Evolutionary conservation across 495 filamentous ascomycete species (phyloP).

Genomic region (Xylona heveae): DNA sequence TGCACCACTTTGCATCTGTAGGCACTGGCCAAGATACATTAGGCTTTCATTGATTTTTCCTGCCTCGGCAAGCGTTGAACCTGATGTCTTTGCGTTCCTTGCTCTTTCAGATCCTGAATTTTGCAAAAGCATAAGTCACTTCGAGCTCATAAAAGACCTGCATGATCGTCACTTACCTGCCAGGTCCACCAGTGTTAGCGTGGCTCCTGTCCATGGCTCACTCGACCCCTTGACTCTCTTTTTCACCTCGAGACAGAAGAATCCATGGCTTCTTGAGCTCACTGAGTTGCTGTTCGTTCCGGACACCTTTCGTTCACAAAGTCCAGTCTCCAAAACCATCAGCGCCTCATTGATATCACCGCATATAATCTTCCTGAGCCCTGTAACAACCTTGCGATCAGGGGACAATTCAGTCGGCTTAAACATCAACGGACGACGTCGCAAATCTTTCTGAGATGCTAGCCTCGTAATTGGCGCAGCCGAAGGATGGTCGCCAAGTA

Average conservation of each 20-base stretch:
- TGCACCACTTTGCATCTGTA: slow-evolving; percentile 82
- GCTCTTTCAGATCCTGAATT: slow-evolving; percentile 63
- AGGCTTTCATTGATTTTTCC: slow-evolving; percentile 95
- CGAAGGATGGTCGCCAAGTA: slow-evolving; percentile 31
- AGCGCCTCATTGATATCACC: slow-evolving; percentile 69
- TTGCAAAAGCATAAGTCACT: slow-evolving; percentile 3
- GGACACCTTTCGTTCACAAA: slow-evolving; percentile 71
- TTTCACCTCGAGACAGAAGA: slow-evolving; percentile 91
- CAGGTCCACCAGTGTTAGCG: slow-evolving; percentile 78
- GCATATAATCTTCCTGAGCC: slow-evolving; percentile 76
- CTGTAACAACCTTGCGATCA: slow-evolving; percentile 79
- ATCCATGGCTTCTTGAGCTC: slow-evolving; percentile 82
- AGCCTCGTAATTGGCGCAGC: slow-evolving; percentile 12
- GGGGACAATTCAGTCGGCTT: slow-evolving; percentile 69
- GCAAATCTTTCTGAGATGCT: slow-evolving; percentile 36
- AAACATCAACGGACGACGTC: slow-evolving; percentile 60
- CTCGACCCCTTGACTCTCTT: slow-evolving; percentile 37
- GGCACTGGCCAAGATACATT: slow-evolving; percentile 94
- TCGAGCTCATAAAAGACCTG: not conserved
- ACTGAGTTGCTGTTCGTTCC: slow-evolving; percentile 79
- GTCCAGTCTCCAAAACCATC: slow-evolving; percentile 74
- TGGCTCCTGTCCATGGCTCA: slow-evolving; percentile 53
- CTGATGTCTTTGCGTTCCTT: slow-evolving; percentile 78
- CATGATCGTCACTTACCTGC: slow-evolving; percentile 36
- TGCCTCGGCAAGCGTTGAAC: slow-evolving; percentile 78